phyloP scores from a whole-genome alignment of 176 grass and related monocot genomes.

The Avena insularis region DNA sequence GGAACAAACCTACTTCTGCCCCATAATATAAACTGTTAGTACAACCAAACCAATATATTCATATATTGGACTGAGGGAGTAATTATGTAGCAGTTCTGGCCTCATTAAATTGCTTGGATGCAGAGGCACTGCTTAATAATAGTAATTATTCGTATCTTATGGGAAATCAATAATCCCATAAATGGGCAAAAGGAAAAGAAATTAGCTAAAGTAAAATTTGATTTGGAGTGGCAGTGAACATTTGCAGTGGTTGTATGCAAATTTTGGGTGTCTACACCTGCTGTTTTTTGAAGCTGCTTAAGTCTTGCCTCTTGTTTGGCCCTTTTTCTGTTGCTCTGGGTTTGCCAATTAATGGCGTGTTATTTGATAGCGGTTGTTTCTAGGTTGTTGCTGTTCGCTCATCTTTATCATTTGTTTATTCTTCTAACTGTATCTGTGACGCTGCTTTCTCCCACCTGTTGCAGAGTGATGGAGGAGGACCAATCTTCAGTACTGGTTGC shows the following conservation, averaged over 20 bases:
- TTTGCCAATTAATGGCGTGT: neutral
- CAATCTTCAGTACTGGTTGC: conserved; percentile 43
- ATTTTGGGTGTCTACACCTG: neutral
- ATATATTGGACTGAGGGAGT: too few species aligned
- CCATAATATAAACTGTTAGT: too few species aligned
- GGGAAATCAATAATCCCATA: neutral
- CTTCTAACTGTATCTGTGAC: neutral
- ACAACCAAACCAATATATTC: too few species aligned
- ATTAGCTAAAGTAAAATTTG: neutral
- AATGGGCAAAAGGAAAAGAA: conserved; percentile 18
- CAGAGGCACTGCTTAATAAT: too few species aligned
- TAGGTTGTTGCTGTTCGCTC: neutral
- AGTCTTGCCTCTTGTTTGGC: neutral
- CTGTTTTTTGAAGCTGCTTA: neutral
- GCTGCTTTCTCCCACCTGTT: neutral
- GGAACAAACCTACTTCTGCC: too few species aligned
- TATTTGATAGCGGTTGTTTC: neutral
- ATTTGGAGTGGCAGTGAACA: neutral
- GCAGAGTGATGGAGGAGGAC: conserved; percentile 73
- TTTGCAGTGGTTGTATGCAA: neutral
- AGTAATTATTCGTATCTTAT: too few species aligned
- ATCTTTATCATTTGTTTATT: neutral
- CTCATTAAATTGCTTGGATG: too few species aligned
- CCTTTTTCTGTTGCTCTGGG: neutral
- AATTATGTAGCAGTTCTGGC: too few species aligned